phyloP scores from a whole-genome alignment of 2,329 filamentous ascomycete genomes.

The Ampelomyces quisqualis region DNA sequence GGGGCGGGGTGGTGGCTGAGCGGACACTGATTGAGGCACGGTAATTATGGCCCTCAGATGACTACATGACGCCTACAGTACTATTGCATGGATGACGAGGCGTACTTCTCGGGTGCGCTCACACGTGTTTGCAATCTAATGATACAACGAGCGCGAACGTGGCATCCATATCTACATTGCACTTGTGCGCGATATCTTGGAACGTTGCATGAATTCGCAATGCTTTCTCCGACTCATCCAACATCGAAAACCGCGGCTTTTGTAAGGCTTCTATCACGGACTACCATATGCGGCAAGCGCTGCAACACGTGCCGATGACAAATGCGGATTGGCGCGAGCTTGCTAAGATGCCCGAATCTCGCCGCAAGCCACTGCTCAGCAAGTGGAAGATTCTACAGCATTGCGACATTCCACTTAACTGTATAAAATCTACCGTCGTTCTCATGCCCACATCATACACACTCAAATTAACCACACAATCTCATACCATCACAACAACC shows the following conservation, averaged over 20 bases:
- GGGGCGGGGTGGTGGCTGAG: slow-evolving; percentile 56
- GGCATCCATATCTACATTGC: too few species aligned
- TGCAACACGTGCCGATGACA: slow-evolving; percentile 22
- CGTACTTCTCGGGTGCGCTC: too few species aligned
- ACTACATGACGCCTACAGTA: too few species aligned
- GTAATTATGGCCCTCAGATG: too few species aligned
- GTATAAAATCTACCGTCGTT: not conserved
- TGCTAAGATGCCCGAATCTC: slow-evolving; percentile 6
- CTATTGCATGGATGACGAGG: too few species aligned
- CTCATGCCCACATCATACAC: not conserved
- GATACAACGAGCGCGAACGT: too few species aligned
- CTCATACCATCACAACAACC: not conserved
- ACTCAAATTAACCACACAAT: slow-evolving; percentile 1
- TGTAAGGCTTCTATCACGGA: slow-evolving; percentile 1
- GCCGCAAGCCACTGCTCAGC: slow-evolving; percentile 7
- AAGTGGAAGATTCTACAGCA: slow-evolving; percentile 25
- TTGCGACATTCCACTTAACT: slow-evolving; percentile 6
- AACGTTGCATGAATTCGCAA: too few species aligned
- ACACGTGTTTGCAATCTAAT: too few species aligned
- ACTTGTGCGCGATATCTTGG: too few species aligned
- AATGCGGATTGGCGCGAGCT: slow-evolving; percentile 17
- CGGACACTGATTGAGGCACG: too few species aligned
- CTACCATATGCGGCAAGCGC: slow-evolving; percentile 10
- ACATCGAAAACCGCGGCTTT: not conserved
- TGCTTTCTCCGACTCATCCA: too few species aligned